phyloP scores from a whole-genome alignment of 257 asterid genomes.

The Salvia hispanica region DNA sequence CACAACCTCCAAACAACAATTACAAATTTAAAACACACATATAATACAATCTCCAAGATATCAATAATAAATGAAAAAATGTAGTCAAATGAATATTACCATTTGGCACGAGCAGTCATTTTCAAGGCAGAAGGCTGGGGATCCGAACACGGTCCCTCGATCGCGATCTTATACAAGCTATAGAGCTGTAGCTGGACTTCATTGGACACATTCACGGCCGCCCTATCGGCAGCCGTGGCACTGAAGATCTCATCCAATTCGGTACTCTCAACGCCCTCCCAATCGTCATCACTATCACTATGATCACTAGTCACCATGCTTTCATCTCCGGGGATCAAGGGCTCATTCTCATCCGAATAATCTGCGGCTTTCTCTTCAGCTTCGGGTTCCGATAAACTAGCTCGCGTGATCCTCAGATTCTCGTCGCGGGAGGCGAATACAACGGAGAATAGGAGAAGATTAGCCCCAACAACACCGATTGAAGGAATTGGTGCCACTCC shows the following conservation, averaged over 20 bases:
- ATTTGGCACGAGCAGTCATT: conserved; percentile 97
- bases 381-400: conserved; percentile 43
- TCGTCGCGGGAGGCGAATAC: conserved; percentile 88
- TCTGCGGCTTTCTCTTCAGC: conserved; percentile 33
- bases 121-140: conserved; percentile 94
- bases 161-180: conserved; percentile 88
- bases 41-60: neutral
- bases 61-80: neutral
- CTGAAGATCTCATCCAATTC: conserved; percentile 91
- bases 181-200: conserved; percentile 95
- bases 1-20: conserved; percentile 7
- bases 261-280: conserved; percentile 99
- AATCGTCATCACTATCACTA: conserved; percentile 77
- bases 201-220: conserved; percentile 63
- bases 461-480: conserved; percentile 70
- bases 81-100: conserved; percentile 43
- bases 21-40: neutral
- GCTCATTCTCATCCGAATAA: conserved; percentile 47
- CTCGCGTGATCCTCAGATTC: conserved; percentile 78
- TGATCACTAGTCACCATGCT: conserved; percentile 36
- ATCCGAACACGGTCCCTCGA: conserved; percentile 82
- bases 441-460: conserved; percentile 79
- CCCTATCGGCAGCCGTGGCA: conserved; percentile 86
- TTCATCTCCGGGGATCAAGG: conserved; percentile 46
- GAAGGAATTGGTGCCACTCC: conserved; percentile 67